Percentiles rank a stretch among this genome's conserved stretches.
Conservation (phyloP, 352 stramenopile species). For the Phytopythium cucurbitacearum region DNA sequence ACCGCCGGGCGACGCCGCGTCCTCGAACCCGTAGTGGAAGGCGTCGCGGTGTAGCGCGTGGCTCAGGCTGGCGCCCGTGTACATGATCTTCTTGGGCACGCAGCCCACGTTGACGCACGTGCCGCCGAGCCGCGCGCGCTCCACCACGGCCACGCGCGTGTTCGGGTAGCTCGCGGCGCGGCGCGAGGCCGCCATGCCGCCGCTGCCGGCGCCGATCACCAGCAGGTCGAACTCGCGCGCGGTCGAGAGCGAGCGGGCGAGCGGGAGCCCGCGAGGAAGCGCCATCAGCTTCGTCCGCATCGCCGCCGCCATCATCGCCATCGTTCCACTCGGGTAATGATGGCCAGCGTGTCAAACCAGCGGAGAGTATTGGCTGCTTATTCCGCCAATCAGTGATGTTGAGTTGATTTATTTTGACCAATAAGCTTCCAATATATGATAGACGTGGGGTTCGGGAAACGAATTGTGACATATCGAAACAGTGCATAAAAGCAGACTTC, state of each 20-base stretch:
- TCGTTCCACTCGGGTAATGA: no score
- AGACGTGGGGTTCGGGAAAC: no score
- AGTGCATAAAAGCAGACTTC: no score
- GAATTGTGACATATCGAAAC: no score
- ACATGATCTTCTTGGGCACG: constrained; percentile 99
- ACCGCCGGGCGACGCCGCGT: constrained; percentile 15
- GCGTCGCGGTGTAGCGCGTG: constrained; percentile 54
- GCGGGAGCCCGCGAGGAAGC: constrained; percentile 8
- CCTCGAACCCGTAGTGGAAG: constrained; percentile 57
- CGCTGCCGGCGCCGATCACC: constrained; percentile 90
- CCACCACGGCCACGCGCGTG: constrained; percentile 95
- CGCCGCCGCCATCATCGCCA: neutral
- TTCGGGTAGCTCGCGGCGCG: constrained; percentile 72
- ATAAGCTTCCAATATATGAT: no score
- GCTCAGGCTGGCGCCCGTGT: constrained; percentile 58
- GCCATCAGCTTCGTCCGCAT: neutral
- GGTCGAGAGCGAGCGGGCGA: constrained; percentile 7
- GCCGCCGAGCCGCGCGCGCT: constrained; percentile 88
- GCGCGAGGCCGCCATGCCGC: constrained; percentile 91
- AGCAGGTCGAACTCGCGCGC: constrained; percentile 76
- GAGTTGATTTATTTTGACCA: no score
- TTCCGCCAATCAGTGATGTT: no score
- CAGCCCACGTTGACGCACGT: constrained; percentile 99
- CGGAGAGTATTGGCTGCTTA: no score
- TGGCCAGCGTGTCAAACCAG: no score